Base-by-base conservation (phyloP, 441 rosid genomes). In the Corymbia calophylla region DNA sequence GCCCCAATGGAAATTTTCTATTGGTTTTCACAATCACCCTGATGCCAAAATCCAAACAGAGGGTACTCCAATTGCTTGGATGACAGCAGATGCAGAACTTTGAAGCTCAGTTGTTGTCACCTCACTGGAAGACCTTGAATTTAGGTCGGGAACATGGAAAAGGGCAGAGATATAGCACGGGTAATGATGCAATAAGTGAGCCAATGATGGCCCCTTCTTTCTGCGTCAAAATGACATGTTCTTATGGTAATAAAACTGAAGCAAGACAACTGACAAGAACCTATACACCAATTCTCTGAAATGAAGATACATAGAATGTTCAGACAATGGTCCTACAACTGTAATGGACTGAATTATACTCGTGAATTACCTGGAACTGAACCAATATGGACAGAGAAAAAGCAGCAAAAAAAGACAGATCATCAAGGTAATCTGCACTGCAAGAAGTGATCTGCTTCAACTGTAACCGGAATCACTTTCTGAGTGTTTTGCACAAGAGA, bases 381-480 rank as follows among this genome's bases (percentile, higher is more conserved):
- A 53, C 68, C 44, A 87, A 84, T n/a, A 81, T 25, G 70, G 55
- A 17, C 27, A 51, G 17, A n/a, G 13, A 12, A 86, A 77, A 35
- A 54, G 64, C 66, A 77, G 39, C 87, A 32, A 66, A 47, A 64
- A 90, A 53, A 62, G 66, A 25, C 88, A 48, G 39, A 73, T 60
- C 31, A 85, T 44, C 84, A 77, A 77, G 84, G 84, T 39, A 44
- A 77, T 77, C 84, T 39, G 17, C 84, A 77, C 84, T 77, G 84
- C 84, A 77, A 77, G 64, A 60, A 60, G 60, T 54, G 88, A 86
- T 55, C 89, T 87, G 80, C 93, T 55, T 25, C 88, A 88, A 89
- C 73, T 90, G 91, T 86, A 88, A 91, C 89, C 90, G 89, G 88
- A 89, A 87, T 88, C 90, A 86, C 66, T 86, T 93, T 91, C 91